Evolutionary conservation across 140 eudicot genomes (phyloP).

Genomic region (Erigeron philadelphicus): DNA sequence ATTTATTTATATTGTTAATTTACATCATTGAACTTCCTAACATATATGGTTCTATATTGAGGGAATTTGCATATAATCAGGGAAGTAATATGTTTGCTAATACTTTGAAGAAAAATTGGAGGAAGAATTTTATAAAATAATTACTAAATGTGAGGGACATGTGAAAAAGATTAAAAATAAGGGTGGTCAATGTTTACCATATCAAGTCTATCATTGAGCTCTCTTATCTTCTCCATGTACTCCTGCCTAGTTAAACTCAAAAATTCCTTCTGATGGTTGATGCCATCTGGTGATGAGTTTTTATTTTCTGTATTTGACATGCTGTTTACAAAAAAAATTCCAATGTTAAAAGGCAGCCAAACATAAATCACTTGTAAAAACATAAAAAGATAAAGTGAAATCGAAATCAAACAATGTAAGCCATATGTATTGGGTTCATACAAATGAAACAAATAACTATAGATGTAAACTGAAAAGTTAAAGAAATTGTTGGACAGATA

Average conservation of each 20-base stretch:
- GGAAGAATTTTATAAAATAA: not conserved
- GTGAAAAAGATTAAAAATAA: not conserved
- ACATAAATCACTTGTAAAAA: not conserved
- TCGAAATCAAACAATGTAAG: not conserved
- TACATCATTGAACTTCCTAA: not conserved
- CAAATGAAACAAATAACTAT: too few species aligned
- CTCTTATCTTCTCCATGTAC: constrained; percentile 34
- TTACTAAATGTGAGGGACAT: not conserved
- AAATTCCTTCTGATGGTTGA: constrained; percentile 6
- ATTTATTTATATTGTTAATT: not conserved
- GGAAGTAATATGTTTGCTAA: too few species aligned
- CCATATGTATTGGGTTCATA: too few species aligned
- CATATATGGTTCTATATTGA: not conserved
- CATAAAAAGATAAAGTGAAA: constrained; percentile 2
- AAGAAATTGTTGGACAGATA: not conserved
- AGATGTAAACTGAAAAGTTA: not conserved
- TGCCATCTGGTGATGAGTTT: constrained; percentile 4
- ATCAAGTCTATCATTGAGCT: constrained; percentile 36
- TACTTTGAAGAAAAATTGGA: too few species aligned
- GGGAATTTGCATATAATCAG: not conserved
- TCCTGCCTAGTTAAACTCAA: constrained; percentile 9
- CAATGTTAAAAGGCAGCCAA: constrained; percentile 12
- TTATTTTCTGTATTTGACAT: constrained; percentile 5
- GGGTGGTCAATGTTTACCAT: constrained; percentile 22
- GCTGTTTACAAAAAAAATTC: constrained; percentile 23